Percentiles rank a stretch among this genome's conserved stretches.
Evolutionary conservation across 306 rosid genomes (phyloP).

Genomic region (Citrullus colocynthis): DNA sequence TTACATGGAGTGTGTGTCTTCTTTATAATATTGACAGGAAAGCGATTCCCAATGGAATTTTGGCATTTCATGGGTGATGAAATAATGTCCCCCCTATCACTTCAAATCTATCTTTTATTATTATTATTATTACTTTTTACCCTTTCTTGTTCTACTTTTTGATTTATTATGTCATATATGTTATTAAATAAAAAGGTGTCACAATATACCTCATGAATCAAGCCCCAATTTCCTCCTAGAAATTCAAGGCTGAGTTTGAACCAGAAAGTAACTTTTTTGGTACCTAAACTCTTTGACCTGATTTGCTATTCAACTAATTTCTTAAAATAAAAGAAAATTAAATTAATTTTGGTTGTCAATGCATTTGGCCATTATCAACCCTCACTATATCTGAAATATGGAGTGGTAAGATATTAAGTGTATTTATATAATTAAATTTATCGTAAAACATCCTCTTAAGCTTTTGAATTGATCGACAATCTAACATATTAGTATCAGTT

Average conservation of each 20-base stretch:
- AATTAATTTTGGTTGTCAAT: no score
- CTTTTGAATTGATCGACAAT: no score
- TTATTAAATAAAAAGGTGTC: background rate
- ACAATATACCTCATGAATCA: background rate
- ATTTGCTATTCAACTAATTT: background rate
- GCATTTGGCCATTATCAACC: no score
- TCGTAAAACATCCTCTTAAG: no score
- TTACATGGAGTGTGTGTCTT: conserved; percentile 30
- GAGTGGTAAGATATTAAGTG: no score
- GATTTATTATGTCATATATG: background rate
- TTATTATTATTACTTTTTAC: background rate
- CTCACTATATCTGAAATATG: no score
- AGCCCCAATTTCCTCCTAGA: background rate
- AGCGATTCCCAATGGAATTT: conserved; percentile 51
- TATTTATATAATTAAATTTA: no score
- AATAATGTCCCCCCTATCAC: conserved; percentile 19
- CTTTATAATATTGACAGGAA: conserved; percentile 29
- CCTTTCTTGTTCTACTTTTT: background rate
- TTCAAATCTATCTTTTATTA: background rate
- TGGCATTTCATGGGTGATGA: conserved; percentile 30
- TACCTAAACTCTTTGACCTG: background rate
- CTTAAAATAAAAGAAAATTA: background rate
- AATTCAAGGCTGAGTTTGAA: background rate
- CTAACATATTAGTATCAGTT: no score
- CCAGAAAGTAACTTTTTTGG: background rate